Conservation (phyloP, 352 stramenopile genomes). For the Phytophthora tubulina region DNA sequence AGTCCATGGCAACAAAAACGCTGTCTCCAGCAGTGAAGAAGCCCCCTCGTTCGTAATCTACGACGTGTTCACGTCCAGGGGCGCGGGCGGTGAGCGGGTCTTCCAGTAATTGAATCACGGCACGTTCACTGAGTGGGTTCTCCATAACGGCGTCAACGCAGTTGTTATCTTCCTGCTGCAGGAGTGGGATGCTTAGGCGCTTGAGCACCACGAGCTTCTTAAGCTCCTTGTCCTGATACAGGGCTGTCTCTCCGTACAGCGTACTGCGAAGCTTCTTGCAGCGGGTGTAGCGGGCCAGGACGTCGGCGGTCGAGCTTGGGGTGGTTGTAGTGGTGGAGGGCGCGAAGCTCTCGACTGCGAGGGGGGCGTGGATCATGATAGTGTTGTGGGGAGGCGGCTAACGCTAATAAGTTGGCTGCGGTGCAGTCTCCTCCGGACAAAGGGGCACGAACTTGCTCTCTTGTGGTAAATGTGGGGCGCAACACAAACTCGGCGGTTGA, state of each 20-base stretch:
- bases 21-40: slow-evolving; percentile 59
- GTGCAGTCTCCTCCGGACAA: slow-evolving; percentile 28
- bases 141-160: slow-evolving; percentile 40
- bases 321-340: slow-evolving; percentile 5
- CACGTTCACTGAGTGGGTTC: slow-evolving; percentile 60
- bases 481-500: slow-evolving; percentile 22
- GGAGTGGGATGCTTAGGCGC: slow-evolving; percentile 48
- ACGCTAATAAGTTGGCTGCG: not conserved
- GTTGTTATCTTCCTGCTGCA: slow-evolving; percentile 47
- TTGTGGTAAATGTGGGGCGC: not conserved
- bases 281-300: slow-evolving; percentile 46
- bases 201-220: slow-evolving; percentile 70
- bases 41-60: slow-evolving; percentile 48
- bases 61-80: slow-evolving; percentile 52
- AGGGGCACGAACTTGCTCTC: not conserved
- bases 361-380: slow-evolving; percentile 35
- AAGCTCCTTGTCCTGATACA: slow-evolving; percentile 54
- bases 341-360: slow-evolving; percentile 28
- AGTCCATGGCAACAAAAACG: slow-evolving; percentile 74
- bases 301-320: not conserved
- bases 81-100: slow-evolving; percentile 29
- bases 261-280: slow-evolving; percentile 59
- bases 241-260: slow-evolving; percentile 64
- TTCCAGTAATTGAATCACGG: slow-evolving; percentile 61
- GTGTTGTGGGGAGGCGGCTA: slow-evolving; percentile 19